Base-by-base conservation (phyloP, 257 asterid species). In the Capsicum baccatum region DNA sequence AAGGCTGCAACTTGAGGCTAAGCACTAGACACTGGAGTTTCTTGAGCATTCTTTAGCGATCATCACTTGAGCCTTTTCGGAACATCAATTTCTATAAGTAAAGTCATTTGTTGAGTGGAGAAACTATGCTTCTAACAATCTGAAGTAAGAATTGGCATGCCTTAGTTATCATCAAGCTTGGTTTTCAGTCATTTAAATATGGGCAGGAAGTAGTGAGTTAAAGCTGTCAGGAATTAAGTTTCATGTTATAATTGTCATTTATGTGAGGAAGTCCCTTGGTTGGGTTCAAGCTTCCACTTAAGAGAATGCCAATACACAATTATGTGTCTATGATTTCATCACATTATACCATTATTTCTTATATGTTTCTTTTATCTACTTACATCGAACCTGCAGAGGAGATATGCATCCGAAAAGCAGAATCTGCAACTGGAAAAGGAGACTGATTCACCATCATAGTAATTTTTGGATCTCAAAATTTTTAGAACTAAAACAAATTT, bases 401-500 rank as follows among this genome's bases (percentile, higher is more conserved):
- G 76, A 89, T 81, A 87, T 90, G 93, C 66, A 86, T 87, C 39
- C 82, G 84, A 48, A 87, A 85, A 86, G 87, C 91, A 63, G 83
- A 59, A 26, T 12, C 79, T 35, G 84, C 87, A 76, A 47, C 91
- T 68, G 62, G 80, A 55, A 89, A 89, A 81, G 86, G 86, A 87
- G 91, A 87, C 83, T 89, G 89, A 91, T 86, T 90, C 47, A 87
- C 93, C 80, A 89, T 89, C 83, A 89, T 90, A 74, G 93, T 90
- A 90, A 89, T 84, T 79, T 54, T 42, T n/a, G 2, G 13, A 48
- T 9, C 85, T 78, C 84, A 68, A 44, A 74, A 11, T 9, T 19
- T n/a, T n/a, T n/a, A n/a, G n/a, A n/a, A n/a, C n/a, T 73, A 14
- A 37, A n/a, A 76, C n/a, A 48, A 64, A 64, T 10, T 8, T 26